Conservation (phyloP, 1,284 basidiomycete species). For the Tylopilus orsonianus region DNA sequence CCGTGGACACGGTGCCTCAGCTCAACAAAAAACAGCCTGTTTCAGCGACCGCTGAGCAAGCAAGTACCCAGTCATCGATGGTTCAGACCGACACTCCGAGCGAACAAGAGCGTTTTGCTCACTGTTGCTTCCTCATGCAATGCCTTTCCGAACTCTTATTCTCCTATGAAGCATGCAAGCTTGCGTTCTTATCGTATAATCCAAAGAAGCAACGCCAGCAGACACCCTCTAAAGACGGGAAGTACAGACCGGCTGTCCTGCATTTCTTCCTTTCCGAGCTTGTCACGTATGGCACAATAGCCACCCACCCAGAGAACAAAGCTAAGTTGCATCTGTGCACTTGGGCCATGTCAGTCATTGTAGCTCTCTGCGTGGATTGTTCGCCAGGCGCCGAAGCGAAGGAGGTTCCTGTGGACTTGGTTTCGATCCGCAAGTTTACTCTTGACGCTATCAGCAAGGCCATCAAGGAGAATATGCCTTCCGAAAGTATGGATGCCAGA, state of each 20-base stretch:
- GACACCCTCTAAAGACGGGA: slow-evolving; percentile 64
- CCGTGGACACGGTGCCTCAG: slow-evolving; percentile 12
- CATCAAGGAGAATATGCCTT: slow-evolving; percentile 76
- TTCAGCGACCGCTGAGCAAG: slow-evolving; percentile 14
- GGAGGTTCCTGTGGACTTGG: slow-evolving; percentile 75
- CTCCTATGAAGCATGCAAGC: slow-evolving; percentile 91
- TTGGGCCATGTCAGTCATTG: slow-evolving; percentile 91
- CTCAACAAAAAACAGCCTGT: slow-evolving; percentile 16
- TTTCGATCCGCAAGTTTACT: slow-evolving; percentile 86
- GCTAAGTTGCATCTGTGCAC: slow-evolving; percentile 69
- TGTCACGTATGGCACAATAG: slow-evolving; percentile 74
- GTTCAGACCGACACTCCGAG: slow-evolving; percentile 11
- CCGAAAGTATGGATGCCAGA: slow-evolving; percentile 71
- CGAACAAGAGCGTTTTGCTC: slow-evolving; percentile 51
- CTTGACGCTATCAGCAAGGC: slow-evolving; percentile 86
- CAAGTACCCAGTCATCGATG: slow-evolving; percentile 17
- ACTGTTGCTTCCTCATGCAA: slow-evolving; percentile 89
- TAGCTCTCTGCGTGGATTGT: slow-evolving; percentile 89
- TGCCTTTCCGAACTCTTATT: slow-evolving; percentile 90
- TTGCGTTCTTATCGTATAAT: slow-evolving; percentile 80
- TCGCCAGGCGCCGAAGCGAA: slow-evolving; percentile 67
- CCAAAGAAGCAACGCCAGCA: slow-evolving; percentile 62
- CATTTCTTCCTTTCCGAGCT: slow-evolving; percentile 79
- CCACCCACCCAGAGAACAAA: slow-evolving; percentile 54
- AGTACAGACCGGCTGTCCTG: slow-evolving; percentile 64